Evolutionary conservation across 169 alveolate genomes (phyloP), one percentile per base, ranked within the genome.

Genomic region (Cystoisospora suis): DNA sequence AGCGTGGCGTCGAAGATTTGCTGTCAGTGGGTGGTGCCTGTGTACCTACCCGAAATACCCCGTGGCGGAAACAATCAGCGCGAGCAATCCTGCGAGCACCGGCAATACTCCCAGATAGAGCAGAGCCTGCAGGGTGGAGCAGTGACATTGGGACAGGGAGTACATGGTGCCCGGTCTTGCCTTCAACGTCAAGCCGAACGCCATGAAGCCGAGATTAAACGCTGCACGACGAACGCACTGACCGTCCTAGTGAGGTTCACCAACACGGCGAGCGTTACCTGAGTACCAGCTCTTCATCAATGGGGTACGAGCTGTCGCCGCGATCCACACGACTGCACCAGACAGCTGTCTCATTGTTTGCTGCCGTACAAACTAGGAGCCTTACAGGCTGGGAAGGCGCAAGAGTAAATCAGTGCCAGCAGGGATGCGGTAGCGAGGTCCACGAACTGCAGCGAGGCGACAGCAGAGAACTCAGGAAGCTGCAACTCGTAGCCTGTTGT

Each of bases 261-360:
- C n/a, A n/a, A n/a, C n/a, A n/a, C n/a, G n/a, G n/a, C n/a, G n/a
- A n/a, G n/a, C n/a, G 0, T n/a, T 59, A 85, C 90, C 90, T 17
- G 80, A 42, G 47, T 61, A 85, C 90, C 90, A 85, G 17, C 47
- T 42, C 29, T 61, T 85, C 90, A 85, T 85, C 38, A 61, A 70
- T 27, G 70, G 90, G 5, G 83, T 85, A 38, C 90, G 90, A 0
- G 90, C 23, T 23, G 90, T 85, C 15, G 77, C 90, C 38, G 83
- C 36, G 34, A 85, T 65, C 90, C 90, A 85, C 1, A 85, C 34
- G 59, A 85, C 90, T 85, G 81, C 58, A 29, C 34, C 34, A 12
- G 56, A 15, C 58, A 38, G 36, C 29, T 3, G 79, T 27, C 29
- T 34, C 29, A 65, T n/a, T 7, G 79, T 17, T 65, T 29, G 5